A percentile compares a stretch with the other conserved stretches of the same genome.
These are phyloP conservation scores for Tricholoma flavovirens DNA, from an alignment of 768 basidiomycete genomes.

Conservation along the genomic window DNA sequence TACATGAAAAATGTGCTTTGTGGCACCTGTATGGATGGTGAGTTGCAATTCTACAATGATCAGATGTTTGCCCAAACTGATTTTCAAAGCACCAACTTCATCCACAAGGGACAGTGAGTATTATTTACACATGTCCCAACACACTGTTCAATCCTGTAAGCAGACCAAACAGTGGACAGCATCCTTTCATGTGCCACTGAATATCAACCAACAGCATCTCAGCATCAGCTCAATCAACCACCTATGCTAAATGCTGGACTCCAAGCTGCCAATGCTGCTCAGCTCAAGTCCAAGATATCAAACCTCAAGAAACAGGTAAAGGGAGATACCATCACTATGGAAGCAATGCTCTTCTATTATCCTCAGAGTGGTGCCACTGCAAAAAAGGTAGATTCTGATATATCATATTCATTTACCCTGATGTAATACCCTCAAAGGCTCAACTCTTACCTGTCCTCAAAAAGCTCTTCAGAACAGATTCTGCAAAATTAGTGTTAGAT, in stretches of 20 bases:
- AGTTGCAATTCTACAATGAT: background rate
- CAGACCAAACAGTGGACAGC: no score
- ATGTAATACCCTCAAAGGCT: background rate
- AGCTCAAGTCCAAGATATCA: constrained; percentile 1
- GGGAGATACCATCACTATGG: background rate
- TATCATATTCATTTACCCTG: no score
- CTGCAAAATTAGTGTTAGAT: background rate
- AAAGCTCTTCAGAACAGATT: background rate
- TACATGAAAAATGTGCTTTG: background rate
- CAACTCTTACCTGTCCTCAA: background rate
- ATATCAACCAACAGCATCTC: background rate
- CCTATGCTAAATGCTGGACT: background rate
- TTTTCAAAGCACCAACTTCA: background rate
- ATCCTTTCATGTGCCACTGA: no score
- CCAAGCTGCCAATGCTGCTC: constrained; percentile 4
- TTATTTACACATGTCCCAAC: no score
- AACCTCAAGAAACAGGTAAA: constrained; percentile 2
- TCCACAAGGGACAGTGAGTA: background rate
- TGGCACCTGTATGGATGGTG: background rate
- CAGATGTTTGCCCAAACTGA: background rate
- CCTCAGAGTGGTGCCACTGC: no score
- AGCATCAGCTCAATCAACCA: constrained; percentile 3
- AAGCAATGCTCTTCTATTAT: background rate
- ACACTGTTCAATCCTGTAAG: no score
- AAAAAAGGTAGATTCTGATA: no score